Percentiles rank a stretch among this genome's conserved stretches.
phyloP scores from a whole-genome alignment of 2,329 filamentous ascomycete species.

The Colletotrichum sp. region DNA sequence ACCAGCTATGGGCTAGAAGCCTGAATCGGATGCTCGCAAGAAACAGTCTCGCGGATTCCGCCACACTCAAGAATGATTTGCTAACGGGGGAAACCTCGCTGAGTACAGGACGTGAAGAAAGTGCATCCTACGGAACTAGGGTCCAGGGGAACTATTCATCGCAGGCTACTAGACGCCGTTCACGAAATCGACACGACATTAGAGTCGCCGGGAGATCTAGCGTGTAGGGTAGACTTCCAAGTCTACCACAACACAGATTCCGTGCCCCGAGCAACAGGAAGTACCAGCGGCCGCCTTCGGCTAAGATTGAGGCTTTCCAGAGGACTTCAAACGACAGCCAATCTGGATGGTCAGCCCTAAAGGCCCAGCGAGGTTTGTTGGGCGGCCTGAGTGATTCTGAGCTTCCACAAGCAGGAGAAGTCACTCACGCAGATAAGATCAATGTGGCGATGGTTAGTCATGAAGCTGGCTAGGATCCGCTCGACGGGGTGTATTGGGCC shows the following conservation, averaged over 20 bases:
- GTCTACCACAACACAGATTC: background rate
- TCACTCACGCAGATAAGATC: background rate
- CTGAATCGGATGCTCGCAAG: background rate
- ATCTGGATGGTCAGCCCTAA: background rate
- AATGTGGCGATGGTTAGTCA: background rate
- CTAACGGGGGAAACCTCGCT: constrained; percentile 1
- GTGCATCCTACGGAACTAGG: background rate
- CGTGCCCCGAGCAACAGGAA: background rate
- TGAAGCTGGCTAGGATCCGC: background rate
- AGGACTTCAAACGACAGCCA: background rate
- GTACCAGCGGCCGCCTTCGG: background rate
- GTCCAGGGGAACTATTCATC: background rate
- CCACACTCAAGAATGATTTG: background rate
- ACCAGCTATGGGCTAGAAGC: background rate
- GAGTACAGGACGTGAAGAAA: constrained; percentile 15
- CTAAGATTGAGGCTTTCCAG: background rate
- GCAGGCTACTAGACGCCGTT: background rate
- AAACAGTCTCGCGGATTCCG: background rate
- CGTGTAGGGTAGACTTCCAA: background rate
- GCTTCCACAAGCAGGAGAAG: background rate
- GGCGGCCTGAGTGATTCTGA: background rate
- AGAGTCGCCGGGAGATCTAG: background rate
- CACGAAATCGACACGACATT: background rate
- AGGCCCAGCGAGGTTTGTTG: background rate
- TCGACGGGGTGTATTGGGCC: background rate